Evolutionary conservation across 78 protist species (phyloP), one percentile per base, ranked within the genome.

Genomic region (Reticulomyxa filosa): DNA sequence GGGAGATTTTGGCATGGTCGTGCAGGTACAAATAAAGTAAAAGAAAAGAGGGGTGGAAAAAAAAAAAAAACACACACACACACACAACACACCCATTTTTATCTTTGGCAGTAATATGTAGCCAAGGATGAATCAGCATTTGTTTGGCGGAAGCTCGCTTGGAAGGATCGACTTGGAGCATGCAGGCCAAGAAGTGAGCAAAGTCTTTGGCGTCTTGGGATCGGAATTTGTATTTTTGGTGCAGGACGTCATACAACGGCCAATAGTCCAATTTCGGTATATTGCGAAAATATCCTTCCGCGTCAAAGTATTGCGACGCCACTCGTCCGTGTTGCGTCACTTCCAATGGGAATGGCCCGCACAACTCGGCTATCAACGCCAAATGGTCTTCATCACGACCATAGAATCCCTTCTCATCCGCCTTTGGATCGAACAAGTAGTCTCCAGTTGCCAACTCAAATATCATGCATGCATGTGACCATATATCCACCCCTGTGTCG

Each of bases 201-300:
- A n/a, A n/a, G n/a, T n/a, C n/a, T n/a, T n/a, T n/a, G n/a, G n/a
- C n/a, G n/a, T n/a, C n/a, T n/a, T n/a, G n/a, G n/a, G n/a, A n/a
- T n/a, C n/a, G n/a, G n/a, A 42, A n/a, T n/a, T 50, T 26, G 48
- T 70, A 70, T 30, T 59, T 64, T n/a, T 33, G 23, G 7, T 4
- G 48, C 27, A 87, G 81, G 0, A 92, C 83, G 13, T 38, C 36
- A 30, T 1, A 4, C 3, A 87, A 67, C 20, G 73, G 74, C 94
- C 92, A 87, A 46, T 27, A 69, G 22, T 79, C 32, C n/a, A 79
- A 64, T 27, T 50, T 0, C 17, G 46, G 8, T 34, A 93, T 87
- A 57, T 74, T 36, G 10, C 86, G 57, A 38, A 92, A 74, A 27
- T 79, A 81, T 35, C 85, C 84, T 46, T 3, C 0, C 1, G 25